These are phyloP conservation scores for Trifolium repens DNA, from an alignment of 306 rosid species.

Conservation along the genomic window DNA sequence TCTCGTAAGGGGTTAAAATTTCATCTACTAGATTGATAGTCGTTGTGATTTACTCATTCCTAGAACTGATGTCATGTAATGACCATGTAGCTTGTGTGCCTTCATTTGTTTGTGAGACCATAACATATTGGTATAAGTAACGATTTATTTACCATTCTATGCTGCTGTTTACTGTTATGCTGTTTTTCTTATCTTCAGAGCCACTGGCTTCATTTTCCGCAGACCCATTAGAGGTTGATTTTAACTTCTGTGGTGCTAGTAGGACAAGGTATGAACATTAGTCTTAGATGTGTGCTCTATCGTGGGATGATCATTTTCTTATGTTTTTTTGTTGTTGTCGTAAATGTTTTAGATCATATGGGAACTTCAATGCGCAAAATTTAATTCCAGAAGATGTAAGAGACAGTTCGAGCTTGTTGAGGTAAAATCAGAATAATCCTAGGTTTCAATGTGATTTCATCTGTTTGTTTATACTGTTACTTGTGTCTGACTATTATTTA, in stretches of 20 bases:
- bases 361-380: slow-evolving; percentile 50
- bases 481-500: slow-evolving; percentile 35
- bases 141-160: slow-evolving; percentile 32
- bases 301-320: slow-evolving; percentile 26
- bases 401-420: slow-evolving; percentile 72
- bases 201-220: slow-evolving; percentile 49
- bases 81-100: slow-evolving; percentile 21
- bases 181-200: slow-evolving; percentile 51
- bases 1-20: slow-evolving; percentile 12
- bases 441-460: slow-evolving; percentile 27
- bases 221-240: slow-evolving; percentile 55
- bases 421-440: slow-evolving; percentile 52
- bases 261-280: slow-evolving; percentile 60
- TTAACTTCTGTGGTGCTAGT: slow-evolving; percentile 46
- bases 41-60: slow-evolving; percentile 31
- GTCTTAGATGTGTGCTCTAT: slow-evolving; percentile 19
- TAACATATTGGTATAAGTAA: slow-evolving; percentile 9
- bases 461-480: slow-evolving; percentile 29
- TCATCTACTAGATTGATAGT: slow-evolving; percentile 6
- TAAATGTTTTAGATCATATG: slow-evolving; percentile 50
- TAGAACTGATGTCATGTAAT: slow-evolving; percentile 26
- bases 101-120: slow-evolving; percentile 28
- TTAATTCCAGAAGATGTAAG: slow-evolving; percentile 62
- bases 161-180: slow-evolving; percentile 34
- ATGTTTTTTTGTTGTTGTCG: slow-evolving; percentile 39